Evolutionary conservation across 805 yeast genomes (phyloP).

Genomic region (Hanseniaspora valbyensis): DNA sequence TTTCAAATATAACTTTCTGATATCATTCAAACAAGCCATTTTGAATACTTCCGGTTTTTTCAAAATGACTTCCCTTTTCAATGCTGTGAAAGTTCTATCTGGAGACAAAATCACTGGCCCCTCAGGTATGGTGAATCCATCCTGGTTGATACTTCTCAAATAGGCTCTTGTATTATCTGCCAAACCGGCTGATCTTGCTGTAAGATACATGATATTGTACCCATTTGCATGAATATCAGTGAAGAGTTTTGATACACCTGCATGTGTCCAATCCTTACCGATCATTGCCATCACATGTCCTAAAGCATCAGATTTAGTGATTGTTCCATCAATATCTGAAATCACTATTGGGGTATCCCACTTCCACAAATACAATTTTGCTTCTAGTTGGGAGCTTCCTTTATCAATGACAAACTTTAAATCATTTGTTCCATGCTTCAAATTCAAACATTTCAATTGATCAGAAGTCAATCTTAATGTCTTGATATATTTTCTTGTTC

Average conservation of each 20-base stretch:
- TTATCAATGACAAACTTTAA: conserved; percentile 68
- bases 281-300: conserved; percentile 90
- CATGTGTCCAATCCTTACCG: conserved; percentile 97
- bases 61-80: conserved; percentile 79
- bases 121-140: conserved; percentile 48
- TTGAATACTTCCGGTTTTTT: conserved; percentile 97
- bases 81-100: conserved; percentile 91
- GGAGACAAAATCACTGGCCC: conserved; percentile 96
- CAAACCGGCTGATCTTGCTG: conserved; percentile 91
- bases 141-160: conserved; percentile 64
- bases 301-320: conserved; percentile 92
- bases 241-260: conserved; percentile 85
- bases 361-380: conserved; percentile 76
- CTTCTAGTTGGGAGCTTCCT: conserved; percentile 64
- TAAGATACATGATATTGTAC: conserved; percentile 82
- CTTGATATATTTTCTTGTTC: conserved; percentile 48
- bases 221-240: conserved; percentile 82
- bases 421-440: conserved; percentile 70
- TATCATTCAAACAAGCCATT: conserved; percentile 89
- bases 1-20: conserved; percentile 52
- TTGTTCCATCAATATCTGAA: conserved; percentile 95
- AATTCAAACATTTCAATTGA: conserved; percentile 61
- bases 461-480: conserved; percentile 86
- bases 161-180: conserved; percentile 87
- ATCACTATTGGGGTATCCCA: conserved; percentile 80